Conservation (phyloP, 768 basidiomycete species). For the Neoboletus magnificus region DNA sequence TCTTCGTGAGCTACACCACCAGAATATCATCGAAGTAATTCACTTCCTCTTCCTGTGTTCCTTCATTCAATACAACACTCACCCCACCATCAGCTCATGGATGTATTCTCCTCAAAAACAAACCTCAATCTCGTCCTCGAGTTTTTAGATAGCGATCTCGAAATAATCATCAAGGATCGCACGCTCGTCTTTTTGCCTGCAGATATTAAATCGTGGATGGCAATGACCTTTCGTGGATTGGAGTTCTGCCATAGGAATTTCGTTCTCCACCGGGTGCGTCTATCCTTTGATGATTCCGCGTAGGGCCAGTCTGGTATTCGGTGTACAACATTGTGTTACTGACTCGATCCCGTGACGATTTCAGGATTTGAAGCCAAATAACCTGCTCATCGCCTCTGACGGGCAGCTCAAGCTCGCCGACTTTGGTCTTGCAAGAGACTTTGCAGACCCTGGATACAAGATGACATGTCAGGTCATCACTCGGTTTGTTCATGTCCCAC, state of each 20-base stretch:
- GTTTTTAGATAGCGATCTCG: constrained; percentile 93
- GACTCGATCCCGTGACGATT: not conserved
- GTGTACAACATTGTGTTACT: constrained; percentile 5
- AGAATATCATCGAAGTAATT: constrained; percentile 88
- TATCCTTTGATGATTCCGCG: constrained; percentile 4
- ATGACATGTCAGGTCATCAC: constrained; percentile 99
- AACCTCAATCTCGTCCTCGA: constrained; percentile 98
- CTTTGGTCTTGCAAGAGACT: constrained; percentile 97
- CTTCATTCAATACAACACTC: not conserved
- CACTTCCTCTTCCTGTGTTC: not conserved
- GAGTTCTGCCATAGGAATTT: constrained; percentile 97
- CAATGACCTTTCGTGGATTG: constrained; percentile 96
- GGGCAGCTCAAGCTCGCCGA: constrained; percentile 97
- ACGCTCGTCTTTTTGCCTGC: constrained; percentile 88
- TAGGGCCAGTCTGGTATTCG: constrained; percentile 11
- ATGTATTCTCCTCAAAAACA: constrained; percentile 94
- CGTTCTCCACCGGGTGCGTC: constrained; percentile 82
- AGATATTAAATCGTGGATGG: constrained; percentile 99
- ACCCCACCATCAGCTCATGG: constrained; percentile 64
- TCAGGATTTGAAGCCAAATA: constrained; percentile 98
- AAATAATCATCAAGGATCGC: constrained; percentile 94
- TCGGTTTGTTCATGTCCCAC: constrained; percentile 48
- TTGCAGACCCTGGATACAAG: constrained; percentile 89
- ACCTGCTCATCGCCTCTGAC: constrained; percentile 86
- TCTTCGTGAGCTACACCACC: constrained; percentile 88